Evolutionary conservation across 495 filamentous ascomycete species (phyloP), one percentile per base, ranked within the genome.

Genomic region (Penicillium chermesinum): DNA sequence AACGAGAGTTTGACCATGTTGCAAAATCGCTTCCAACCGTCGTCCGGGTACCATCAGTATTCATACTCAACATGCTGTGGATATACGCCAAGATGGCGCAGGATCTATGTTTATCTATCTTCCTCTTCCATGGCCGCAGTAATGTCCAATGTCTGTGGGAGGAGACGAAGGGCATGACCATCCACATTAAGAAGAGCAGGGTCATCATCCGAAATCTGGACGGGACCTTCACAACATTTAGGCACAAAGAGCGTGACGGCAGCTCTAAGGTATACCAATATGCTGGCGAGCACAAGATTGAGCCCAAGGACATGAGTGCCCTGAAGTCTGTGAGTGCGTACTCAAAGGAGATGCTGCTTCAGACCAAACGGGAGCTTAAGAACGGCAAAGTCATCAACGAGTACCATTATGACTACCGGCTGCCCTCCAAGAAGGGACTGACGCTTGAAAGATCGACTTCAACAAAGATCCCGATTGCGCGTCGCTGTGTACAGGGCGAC

Each of bases 1-100:
- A 83, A 49, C 62, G 79, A 39, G 79, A 83, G 41, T 66, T 81
- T 41, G 62, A 78, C 10, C 75, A 74, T 57, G 67, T 75, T 34
- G 60, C 74, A n/a, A 50, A 56, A 30, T 25, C 38, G 3, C 62
- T 62, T 18, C 66, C 65, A 5, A 34, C 51, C 7, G 15, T 70
- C 22, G 37, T 77, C 10, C 71, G 69, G 12, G 66, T 67, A 18
- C 71, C 76, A 3, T 46, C 49, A 9, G 63, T 67, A 0, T 63
- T 68, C 21, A 6, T 63, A 0, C 55, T 82, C 20, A 80, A 70
- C 51, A 53, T 64, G 45, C 16, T 78, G 17, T 82, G 78, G 78
- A 62, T 69, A 4, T 80, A 77, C 45, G 57, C 66, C 38, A 71
- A 69, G 44, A 19, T 58, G 2, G 43, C 66, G 10, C 71, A 74